Evolutionary conservation across 2,329 filamentous ascomycete genomes (phyloP).

Genomic region (Pochonia chlamydosporia): DNA sequence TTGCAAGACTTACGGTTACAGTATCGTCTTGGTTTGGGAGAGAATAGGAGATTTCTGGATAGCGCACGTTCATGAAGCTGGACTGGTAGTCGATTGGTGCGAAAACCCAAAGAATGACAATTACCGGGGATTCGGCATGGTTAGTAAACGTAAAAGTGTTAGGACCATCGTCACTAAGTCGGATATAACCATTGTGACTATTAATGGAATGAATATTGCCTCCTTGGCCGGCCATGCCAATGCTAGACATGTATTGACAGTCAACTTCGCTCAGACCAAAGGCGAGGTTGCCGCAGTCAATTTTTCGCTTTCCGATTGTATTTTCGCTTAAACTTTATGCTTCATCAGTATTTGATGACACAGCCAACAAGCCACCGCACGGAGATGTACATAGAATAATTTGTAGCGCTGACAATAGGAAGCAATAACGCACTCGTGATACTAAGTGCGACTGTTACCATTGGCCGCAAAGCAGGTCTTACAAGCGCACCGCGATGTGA

Average conservation of each 20-base stretch:
- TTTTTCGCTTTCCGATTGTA: no score
- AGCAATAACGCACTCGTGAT: no score
- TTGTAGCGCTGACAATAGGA: no score
- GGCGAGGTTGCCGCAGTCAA: no score
- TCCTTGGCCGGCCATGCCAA: neutral
- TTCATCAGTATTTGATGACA: no score
- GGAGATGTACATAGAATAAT: no score
- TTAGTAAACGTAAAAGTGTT: constrained; percentile 24
- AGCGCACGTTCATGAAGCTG: constrained; percentile 22
- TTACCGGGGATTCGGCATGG: constrained; percentile 15
- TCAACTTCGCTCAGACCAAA: neutral
- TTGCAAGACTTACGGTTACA: constrained; percentile 30
- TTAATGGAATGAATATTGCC: neutral
- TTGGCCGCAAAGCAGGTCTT: no score
- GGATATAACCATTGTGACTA: constrained; percentile 21
- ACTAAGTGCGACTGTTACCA: no score
- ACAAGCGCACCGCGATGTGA: no score
- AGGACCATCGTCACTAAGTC: constrained; percentile 21
- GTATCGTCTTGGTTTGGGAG: constrained; percentile 25
- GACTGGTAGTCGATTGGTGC: constrained; percentile 14
- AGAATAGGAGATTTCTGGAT: constrained; percentile 29
- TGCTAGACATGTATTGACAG: neutral
- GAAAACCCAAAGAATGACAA: constrained; percentile 13
- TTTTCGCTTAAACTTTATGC: no score
- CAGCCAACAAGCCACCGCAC: no score